Percentiles rank a stretch among this genome's conserved stretches.
Evolutionary conservation across 2,329 filamentous ascomycete genomes (phyloP).

Genomic region (Paecilomyces niveus): DNA sequence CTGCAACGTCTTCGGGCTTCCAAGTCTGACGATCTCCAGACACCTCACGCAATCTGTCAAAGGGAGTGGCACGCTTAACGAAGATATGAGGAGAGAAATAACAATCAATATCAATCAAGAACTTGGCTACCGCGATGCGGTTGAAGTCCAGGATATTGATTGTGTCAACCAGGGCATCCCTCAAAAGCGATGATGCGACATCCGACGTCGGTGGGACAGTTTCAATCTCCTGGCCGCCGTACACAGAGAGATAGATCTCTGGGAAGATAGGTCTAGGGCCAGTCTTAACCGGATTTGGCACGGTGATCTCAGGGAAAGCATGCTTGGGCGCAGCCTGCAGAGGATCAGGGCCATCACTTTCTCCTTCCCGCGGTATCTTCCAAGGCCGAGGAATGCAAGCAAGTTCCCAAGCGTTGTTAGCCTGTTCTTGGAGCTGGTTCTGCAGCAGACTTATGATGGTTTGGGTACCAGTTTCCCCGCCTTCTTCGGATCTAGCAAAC

Average conservation of each 20-base stretch:
- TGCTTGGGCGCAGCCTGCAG: constrained; percentile 61
- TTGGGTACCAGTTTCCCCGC: constrained; percentile 58
- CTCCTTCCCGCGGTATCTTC: constrained; percentile 30
- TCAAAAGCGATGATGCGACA: constrained; percentile 74
- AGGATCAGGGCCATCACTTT: constrained; percentile 48
- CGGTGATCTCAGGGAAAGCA: constrained; percentile 63
- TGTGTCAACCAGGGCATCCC: constrained; percentile 81
- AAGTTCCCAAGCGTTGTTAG: constrained; percentile 67
- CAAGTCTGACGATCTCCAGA: constrained; percentile 65
- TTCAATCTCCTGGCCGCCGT: constrained; percentile 75
- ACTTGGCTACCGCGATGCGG: constrained; percentile 76
- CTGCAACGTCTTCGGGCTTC: constrained; percentile 95
- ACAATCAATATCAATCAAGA: constrained; percentile 87
- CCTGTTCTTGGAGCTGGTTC: constrained; percentile 74
- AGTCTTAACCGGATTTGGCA: constrained; percentile 68
- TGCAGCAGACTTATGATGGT: constrained; percentile 78
- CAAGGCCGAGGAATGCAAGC: constrained; percentile 54
- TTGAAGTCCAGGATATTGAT: constrained; percentile 95
- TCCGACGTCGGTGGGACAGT: constrained; percentile 73
- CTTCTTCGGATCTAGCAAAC: constrained; percentile 50
- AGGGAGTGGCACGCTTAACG: constrained; percentile 85
- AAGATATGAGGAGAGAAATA: constrained; percentile 89
- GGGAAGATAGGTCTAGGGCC: constrained; percentile 77
- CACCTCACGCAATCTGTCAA: constrained; percentile 71
- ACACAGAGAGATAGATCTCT: constrained; percentile 91